Conservation (phyloP, 2,329 filamentous ascomycete genomes). For the Botryosphaeria dothidea region DNA sequence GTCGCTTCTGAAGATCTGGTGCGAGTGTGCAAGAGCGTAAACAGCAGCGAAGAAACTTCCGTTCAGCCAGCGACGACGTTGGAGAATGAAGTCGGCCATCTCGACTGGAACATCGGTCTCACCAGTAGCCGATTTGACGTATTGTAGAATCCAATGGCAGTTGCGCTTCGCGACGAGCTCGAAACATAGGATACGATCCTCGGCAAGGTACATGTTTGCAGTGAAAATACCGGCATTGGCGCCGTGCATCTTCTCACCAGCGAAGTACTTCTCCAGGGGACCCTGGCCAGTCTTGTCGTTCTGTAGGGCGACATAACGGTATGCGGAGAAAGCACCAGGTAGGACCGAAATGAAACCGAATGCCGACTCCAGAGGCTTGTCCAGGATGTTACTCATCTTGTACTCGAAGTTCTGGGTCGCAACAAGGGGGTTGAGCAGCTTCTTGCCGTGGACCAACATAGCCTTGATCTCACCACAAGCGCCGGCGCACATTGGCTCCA, state of each 20-base stretch:
- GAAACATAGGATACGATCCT: constrained; percentile 98
- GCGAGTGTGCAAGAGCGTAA: constrained; percentile 92
- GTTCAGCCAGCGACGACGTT: constrained; percentile 96
- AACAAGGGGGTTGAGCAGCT: constrained; percentile 88
- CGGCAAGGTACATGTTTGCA: constrained; percentile 98
- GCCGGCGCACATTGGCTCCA: constrained; percentile 96
- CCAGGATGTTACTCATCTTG: constrained; percentile 99
- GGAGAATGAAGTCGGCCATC: constrained; percentile 91
- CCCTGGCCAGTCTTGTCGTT: constrained; percentile 95
- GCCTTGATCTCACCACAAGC: constrained; percentile 99
- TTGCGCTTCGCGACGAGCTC: constrained; percentile 97
- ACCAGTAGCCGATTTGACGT: constrained; percentile 95
- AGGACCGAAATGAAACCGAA: constrained; percentile 98
- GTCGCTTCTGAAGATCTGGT: constrained; percentile 91
- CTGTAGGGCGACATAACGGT: constrained; percentile 89
- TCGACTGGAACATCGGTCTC: constrained; percentile 96
- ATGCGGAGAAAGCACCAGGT: constrained; percentile 96
- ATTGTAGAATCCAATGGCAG: constrained; percentile 95
- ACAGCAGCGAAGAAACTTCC: constrained; percentile 97
- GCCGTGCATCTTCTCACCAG: constrained; percentile 93
- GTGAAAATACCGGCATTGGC: constrained; percentile 95
- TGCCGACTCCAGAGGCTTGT: constrained; percentile 94
- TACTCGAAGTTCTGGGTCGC: constrained; percentile 99
- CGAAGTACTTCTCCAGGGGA: constrained; percentile 94
- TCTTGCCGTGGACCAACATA: constrained; percentile 86